Evolutionary conservation across 2,329 filamentous ascomycete genomes (phyloP).

Genomic region (Orbilia quercus): DNA sequence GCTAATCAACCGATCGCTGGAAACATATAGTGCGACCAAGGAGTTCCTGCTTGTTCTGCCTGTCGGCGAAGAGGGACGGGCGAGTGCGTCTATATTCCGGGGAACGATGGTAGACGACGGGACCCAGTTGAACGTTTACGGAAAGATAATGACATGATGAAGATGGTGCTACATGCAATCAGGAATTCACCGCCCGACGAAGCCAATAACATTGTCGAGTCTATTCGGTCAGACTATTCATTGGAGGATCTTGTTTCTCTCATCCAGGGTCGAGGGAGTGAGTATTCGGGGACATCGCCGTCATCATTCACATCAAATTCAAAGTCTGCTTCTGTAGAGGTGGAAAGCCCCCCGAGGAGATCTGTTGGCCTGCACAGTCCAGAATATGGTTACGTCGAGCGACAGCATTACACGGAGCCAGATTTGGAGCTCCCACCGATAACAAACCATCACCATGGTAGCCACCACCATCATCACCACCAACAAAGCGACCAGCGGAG

Average conservation of each 20-base stretch:
- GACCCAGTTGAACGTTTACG: constrained; percentile 49
- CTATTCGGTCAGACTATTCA: constrained; percentile 45
- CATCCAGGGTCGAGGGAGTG: constrained; percentile 39
- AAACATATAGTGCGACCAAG: constrained; percentile 48
- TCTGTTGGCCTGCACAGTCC: constrained; percentile 33
- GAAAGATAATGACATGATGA: constrained; percentile 54
- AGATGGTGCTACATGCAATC: constrained; percentile 43
- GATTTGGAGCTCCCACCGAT: constrained; percentile 47
- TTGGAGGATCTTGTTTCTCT: constrained; percentile 44
- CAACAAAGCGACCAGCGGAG: constrained; percentile 41
- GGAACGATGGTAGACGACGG: constrained; percentile 50
- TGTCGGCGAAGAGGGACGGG: constrained; percentile 40
- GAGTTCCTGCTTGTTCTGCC: constrained; percentile 42
- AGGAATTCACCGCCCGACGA: constrained; percentile 39
- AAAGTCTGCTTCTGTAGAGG: constrained; percentile 46
- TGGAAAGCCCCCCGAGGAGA: constrained; percentile 44
- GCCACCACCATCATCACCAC: constrained; percentile 6
- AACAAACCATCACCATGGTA: constrained; percentile 35
- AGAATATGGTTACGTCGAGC: constrained; percentile 37
- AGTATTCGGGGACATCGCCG: constrained; percentile 32
- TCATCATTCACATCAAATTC: constrained; percentile 45
- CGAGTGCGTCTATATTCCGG: constrained; percentile 49
- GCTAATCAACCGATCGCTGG: neutral
- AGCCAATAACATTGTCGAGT: constrained; percentile 44
- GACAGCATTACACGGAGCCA: constrained; percentile 23